A percentile compares a stretch with the other conserved stretches of the same genome.
phyloP scores from a whole-genome alignment of 169 alveolate genomes.

The Eimeria maxima region DNA sequence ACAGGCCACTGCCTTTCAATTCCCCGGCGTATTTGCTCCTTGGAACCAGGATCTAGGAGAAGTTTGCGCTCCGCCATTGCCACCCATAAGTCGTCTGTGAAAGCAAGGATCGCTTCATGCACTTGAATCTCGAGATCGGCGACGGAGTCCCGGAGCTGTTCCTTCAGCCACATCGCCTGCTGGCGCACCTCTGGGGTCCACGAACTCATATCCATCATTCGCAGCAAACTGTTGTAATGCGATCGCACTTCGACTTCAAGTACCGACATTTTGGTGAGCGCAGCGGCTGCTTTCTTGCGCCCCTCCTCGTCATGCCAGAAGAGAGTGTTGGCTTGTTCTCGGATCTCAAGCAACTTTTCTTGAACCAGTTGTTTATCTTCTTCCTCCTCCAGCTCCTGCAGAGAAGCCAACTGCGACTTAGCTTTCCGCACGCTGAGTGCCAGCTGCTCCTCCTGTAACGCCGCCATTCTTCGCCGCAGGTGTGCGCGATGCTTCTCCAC shows the following conservation, averaged over 20 bases:
- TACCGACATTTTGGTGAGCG: neutral
- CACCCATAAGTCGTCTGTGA: neutral
- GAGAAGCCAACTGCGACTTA: neutral
- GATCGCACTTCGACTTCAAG: neutral
- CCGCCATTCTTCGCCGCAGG: neutral
- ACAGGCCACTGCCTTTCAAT: neutral
- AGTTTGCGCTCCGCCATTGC: neutral
- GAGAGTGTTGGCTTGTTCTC: neutral
- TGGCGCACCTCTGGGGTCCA: neutral
- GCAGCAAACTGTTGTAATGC: neutral
- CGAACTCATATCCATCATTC: neutral
- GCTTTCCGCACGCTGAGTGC: neutral
- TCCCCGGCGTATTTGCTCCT: neutral
- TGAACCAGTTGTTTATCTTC: neutral
- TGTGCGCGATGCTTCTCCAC: neutral
- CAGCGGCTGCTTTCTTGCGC: neutral
- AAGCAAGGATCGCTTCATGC: neutral
- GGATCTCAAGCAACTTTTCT: no score
- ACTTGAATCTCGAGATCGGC: neutral
- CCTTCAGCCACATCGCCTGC: neutral
- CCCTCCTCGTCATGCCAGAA: neutral
- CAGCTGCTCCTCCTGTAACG: constrained; percentile 7
- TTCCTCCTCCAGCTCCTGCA: neutral
- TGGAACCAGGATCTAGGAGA: neutral
- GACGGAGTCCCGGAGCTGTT: neutral